A percentile compares a stretch with the other conserved stretches of the same genome.
These are phyloP conservation scores for Sphaerulina vaccinii DNA, from an alignment of 2,329 filamentous ascomycete species.

Conservation along the genomic window DNA sequence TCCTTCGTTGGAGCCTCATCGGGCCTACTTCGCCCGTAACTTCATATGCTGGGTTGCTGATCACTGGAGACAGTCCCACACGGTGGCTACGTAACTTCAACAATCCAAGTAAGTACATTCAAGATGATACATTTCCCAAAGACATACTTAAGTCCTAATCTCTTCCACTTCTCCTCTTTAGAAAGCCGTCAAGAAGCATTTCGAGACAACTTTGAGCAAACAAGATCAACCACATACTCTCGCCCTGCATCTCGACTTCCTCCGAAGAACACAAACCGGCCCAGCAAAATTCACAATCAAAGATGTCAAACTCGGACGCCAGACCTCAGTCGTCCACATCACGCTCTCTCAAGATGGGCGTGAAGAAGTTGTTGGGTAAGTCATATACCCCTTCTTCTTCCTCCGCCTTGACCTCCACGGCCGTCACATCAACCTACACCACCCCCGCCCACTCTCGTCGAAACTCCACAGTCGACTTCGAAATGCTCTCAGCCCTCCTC, in stretches of 20 bases:
- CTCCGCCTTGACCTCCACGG: conserved; percentile 11
- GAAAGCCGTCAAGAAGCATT: conserved; percentile 59
- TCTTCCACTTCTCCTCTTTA: conserved; percentile 37
- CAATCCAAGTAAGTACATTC: conserved; percentile 43
- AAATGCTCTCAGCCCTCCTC: conserved; percentile 16
- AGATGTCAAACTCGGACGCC: conserved; percentile 64
- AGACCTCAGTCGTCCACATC: conserved; percentile 63
- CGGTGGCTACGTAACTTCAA: conserved; percentile 66
- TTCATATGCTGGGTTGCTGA: conserved; percentile 11
- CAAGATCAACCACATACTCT: conserved; percentile 63
- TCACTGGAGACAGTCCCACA: conserved; percentile 58
- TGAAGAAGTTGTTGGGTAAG: conserved; percentile 58
- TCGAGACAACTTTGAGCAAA: conserved; percentile 56
- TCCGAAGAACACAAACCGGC: conserved; percentile 61
- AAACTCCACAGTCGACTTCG: conserved; percentile 17
- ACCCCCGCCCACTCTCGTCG: conserved; percentile 10
- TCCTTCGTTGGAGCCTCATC: background rate
- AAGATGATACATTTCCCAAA: background rate
- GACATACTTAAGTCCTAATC: conserved; percentile 12
- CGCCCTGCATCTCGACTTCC: conserved; percentile 63
- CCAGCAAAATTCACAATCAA: conserved; percentile 58
- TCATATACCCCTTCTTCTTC: conserved; percentile 7
- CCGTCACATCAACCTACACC: conserved; percentile 11
- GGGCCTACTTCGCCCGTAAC: conserved; percentile 11
- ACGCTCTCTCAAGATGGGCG: conserved; percentile 54